Percentiles rank a stretch among this genome's conserved stretches.
These are phyloP conservation scores for Streptanthus diversifolius DNA, from an alignment of 345 rosid species.

Conservation along the genomic window DNA sequence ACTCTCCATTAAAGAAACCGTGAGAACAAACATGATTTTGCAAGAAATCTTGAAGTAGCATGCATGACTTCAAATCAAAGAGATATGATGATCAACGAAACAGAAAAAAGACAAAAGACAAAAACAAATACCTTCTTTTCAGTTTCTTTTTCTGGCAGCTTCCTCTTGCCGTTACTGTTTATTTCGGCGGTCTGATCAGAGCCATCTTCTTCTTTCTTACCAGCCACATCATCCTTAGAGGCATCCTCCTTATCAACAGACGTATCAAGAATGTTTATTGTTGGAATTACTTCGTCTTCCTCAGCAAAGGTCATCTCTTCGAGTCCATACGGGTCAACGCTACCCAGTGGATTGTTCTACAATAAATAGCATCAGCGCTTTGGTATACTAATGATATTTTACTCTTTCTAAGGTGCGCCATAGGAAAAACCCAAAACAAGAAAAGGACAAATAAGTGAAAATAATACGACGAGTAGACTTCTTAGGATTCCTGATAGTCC, in stretches of 20 bases:
- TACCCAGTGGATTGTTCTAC: conserved; percentile 45
- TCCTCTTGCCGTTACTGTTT: conserved; percentile 61
- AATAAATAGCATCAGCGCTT: conserved; percentile 8
- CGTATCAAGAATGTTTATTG: conserved; percentile 36
- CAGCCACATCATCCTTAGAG: conserved; percentile 23
- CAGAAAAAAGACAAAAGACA: neutral
- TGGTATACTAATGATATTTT: neutral
- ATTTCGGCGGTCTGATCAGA: conserved; percentile 40
- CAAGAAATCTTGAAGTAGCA: neutral
- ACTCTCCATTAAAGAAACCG: neutral
- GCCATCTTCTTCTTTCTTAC: conserved; percentile 42
- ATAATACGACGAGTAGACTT: neutral
- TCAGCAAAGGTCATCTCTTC: conserved; percentile 83
- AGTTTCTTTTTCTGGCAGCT: conserved; percentile 46
- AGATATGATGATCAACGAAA: neutral
- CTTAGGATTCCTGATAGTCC: conserved; percentile 1
- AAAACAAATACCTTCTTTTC: conserved; percentile 62
- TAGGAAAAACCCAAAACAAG: neutral
- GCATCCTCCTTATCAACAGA: conserved; percentile 32
- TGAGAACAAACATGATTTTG: neutral
- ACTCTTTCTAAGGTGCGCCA: neutral
- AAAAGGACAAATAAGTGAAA: neutral
- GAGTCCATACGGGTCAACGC: conserved; percentile 46
- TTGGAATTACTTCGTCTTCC: conserved; percentile 75
- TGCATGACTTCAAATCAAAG: conserved; percentile 21